Evolutionary conservation across 805 yeast species (phyloP), one percentile per base, ranked within the genome.

Genomic region (Saturnispora kantuleensis): DNA sequence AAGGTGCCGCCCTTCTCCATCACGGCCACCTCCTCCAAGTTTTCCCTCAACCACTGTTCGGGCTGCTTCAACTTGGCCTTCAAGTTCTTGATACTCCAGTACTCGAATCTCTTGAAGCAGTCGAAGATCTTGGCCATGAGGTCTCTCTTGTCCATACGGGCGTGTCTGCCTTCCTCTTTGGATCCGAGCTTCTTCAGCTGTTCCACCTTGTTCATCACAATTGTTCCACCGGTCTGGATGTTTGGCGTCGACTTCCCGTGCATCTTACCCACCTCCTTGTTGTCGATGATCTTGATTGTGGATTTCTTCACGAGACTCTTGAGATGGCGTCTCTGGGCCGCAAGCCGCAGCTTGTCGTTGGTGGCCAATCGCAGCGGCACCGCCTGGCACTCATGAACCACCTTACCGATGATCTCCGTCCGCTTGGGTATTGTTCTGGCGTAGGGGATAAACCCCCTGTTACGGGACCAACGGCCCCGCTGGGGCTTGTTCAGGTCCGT

Each of bases 61-160:
- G 98, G 98, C 69, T 93, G 98, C 56, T 82, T 81, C 2, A 97
- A 88, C 53, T 95, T 76, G 60, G 93, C 98, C 57, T 87, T 83
- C 50, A 93, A 70, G 34, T 96, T 96, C 64, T 88, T 88, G 72
- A 93, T 73, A 10, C 93, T 80, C 98, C 98, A 93, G 64, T 89
- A 93, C 59, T 90, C 97, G 62, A 84, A 87, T 61, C 89, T 94
- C 63, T 88, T 96, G 64, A 93, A 93, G 56, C 90, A 70, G 54
- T 83, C 75, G 76, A 93, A 93, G 53, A 93, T 67, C 52, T 85
- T 67, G 63, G 89, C 96, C 72, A 90, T 74, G 47, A 93, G 74
- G 51, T 88, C 97, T 60, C 84, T 86, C 67, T 85, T 80, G 33
- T 95, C 96, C 82, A 93, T 85, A 61, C 98, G 77, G 52, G 84